A percentile compares a stretch with the other conserved stretches of the same genome.
These are phyloP conservation scores for Calonectria hawksworthii DNA, from an alignment of 2,329 filamentous ascomycete genomes.

Conservation along the genomic window DNA sequence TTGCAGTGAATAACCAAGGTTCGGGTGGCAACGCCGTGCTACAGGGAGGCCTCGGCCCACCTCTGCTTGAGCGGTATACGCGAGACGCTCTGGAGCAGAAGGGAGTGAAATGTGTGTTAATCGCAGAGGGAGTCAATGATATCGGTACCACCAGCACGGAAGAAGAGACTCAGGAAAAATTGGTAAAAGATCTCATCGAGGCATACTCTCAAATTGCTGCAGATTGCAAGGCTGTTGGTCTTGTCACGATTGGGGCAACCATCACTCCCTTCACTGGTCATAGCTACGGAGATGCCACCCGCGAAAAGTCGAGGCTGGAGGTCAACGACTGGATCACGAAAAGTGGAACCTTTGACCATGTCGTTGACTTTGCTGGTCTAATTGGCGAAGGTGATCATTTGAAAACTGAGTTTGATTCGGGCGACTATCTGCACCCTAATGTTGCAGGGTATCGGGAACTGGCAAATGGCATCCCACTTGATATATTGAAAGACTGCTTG, in stretches of 20 bases:
- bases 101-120: background rate
- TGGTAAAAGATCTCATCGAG: background rate
- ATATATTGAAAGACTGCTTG: background rate
- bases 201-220: background rate
- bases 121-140: conserved; percentile 2
- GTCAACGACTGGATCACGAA: background rate
- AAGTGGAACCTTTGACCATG: background rate
- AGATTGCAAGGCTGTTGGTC: background rate
- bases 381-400: background rate
- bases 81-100: background rate
- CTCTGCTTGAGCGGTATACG: background rate
- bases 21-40: background rate
- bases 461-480: background rate
- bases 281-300: background rate
- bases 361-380: background rate
- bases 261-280: background rate
- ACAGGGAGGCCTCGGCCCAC: background rate
- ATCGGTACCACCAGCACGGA: background rate
- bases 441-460: background rate
- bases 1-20: background rate
- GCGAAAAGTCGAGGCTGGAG: background rate
- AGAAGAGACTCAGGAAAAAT: background rate
- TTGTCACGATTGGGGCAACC: background rate
- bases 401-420: background rate
- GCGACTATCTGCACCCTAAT: background rate